Percentiles rank a stretch among this genome's conserved stretches.
These are phyloP conservation scores for Pythium diclinum DNA, from an alignment of 352 stramenopile species.

Conservation along the genomic window DNA sequence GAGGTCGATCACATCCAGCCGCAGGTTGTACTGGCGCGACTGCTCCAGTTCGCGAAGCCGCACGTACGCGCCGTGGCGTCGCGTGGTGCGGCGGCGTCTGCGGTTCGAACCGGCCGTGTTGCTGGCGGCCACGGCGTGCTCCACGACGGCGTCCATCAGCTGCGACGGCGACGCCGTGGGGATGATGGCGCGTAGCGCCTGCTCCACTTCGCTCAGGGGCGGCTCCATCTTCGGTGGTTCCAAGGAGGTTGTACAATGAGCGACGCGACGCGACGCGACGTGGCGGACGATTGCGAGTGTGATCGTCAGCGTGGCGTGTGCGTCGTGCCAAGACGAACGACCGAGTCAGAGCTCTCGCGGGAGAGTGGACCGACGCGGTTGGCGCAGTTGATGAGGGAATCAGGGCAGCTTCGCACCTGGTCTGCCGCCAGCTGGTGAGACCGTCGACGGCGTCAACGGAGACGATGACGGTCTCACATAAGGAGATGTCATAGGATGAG, in stretches of 20 bases:
- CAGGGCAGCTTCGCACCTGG: not conserved
- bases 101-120: slow-evolving; percentile 1
- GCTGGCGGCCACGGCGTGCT: slow-evolving; percentile 13
- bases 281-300: not conserved
- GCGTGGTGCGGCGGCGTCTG: slow-evolving; percentile 7
- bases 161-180: slow-evolving; percentile 11
- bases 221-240: not conserved
- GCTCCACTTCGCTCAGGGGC: slow-evolving; percentile 14
- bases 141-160: slow-evolving; percentile 24
- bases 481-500: too few relatives aligned
- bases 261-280: too few relatives aligned
- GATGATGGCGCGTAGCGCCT: slow-evolving; percentile 22
- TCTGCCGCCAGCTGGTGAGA: not conserved
- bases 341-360: not conserved
- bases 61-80: slow-evolving; percentile 23
- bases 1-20: slow-evolving; percentile 22
- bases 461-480: not conserved
- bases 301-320: not conserved
- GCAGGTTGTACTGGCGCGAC: slow-evolving; percentile 21
- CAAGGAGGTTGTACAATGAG: not conserved
- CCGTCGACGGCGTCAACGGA: too few relatives aligned
- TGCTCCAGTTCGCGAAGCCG: slow-evolving; percentile 21
- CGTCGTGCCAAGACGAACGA: not conserved
- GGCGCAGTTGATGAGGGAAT: too few relatives aligned
- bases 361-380: not conserved